Conservation (phyloP, 257 asterid genomes). For the Craterostigma plantagineum region DNA sequence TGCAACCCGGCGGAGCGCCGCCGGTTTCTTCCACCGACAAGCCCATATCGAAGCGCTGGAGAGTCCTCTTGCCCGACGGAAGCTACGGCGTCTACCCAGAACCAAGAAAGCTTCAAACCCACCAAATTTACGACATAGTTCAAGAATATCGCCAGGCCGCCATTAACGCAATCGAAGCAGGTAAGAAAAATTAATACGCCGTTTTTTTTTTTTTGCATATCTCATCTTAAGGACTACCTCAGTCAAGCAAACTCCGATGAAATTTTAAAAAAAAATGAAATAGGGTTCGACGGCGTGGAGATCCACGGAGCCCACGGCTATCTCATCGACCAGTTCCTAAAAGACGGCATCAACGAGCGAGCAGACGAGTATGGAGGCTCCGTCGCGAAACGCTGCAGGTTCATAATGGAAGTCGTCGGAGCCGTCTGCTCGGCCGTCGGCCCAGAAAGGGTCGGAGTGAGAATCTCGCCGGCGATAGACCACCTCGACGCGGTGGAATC, state of each 20-base stretch:
- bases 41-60: constrained; percentile 89
- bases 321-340: constrained; percentile 77
- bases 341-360: constrained; percentile 76
- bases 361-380: constrained; percentile 82
- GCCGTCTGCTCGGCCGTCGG: constrained; percentile 62
- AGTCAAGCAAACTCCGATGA: too few relatives aligned
- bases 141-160: constrained; percentile 67
- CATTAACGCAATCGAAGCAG: constrained; percentile 88
- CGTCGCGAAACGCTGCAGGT: constrained; percentile 54
- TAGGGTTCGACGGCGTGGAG: constrained; percentile 85
- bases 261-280: too few relatives aligned
- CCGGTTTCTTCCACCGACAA: constrained; percentile 72
- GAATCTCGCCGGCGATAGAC: constrained; percentile 90
- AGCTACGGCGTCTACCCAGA: constrained; percentile 43
- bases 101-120: constrained; percentile 38
- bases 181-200: constrained; percentile 10
- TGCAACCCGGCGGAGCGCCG: constrained; percentile 58
- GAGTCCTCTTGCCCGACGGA: constrained; percentile 75
- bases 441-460: constrained; percentile 49
- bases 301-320: constrained; percentile 94
- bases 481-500: constrained; percentile 88
- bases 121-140: constrained; percentile 41
- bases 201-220: too few relatives aligned
- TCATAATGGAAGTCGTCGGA: constrained; percentile 40
- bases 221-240: background rate